These are phyloP conservation scores for Plasmodium malariae DNA, from an alignment of 169 alveolate species.

Conservation along the genomic window DNA sequence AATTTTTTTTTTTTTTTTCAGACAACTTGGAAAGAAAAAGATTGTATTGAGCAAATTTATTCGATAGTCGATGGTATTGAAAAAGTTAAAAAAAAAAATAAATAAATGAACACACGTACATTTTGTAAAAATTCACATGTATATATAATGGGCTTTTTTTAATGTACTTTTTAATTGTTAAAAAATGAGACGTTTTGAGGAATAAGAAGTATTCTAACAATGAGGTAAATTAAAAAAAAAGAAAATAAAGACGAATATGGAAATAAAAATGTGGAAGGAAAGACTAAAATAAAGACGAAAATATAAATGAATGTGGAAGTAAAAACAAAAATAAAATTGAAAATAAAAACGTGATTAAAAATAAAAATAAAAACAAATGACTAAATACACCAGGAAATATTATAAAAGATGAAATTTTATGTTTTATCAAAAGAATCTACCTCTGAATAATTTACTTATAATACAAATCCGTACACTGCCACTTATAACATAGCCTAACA, in stretches of 20 bases:
- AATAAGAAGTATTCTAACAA: constrained; percentile 66
- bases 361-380: too few relatives aligned
- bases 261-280: background rate
- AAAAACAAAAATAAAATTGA: too few relatives aligned
- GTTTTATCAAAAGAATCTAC: too few relatives aligned
- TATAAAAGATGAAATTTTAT: too few relatives aligned
- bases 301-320: too few relatives aligned
- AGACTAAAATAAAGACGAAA: background rate
- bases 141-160: too few relatives aligned
- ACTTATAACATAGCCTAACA: background rate
- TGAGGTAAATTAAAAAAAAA: constrained; percentile 58
- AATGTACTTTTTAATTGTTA: constrained; percentile 12
- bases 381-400: too few relatives aligned
- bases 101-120: background rate
- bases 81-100: constrained; percentile 6
- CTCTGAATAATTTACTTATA: too few relatives aligned
- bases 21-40: constrained; percentile 14
- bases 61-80: constrained; percentile 69
- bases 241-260: constrained; percentile 9
- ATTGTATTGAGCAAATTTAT: constrained; percentile 28
- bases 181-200: constrained; percentile 40
- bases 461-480: background rate
- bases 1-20: constrained; percentile 21
- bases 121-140: too few relatives aligned
- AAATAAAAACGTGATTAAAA: too few relatives aligned